These are phyloP conservation scores for Psilocybe cyanescens DNA, from an alignment of 768 basidiomycete genomes.

Conservation along the genomic window DNA sequence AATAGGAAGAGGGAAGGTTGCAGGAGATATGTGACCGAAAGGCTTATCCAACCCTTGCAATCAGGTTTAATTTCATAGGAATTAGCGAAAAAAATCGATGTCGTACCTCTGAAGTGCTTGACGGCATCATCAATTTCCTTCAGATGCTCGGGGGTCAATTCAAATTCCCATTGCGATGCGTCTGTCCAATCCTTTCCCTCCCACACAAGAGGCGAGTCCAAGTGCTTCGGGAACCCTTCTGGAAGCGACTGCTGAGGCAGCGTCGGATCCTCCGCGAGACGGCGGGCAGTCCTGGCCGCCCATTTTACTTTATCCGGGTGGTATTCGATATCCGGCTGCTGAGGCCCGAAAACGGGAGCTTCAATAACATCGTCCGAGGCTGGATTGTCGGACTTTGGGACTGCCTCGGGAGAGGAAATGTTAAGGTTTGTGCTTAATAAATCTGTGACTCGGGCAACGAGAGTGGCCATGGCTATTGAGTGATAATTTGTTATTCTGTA, in stretches of 20 bases:
- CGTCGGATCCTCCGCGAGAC: slow-evolving; percentile 37
- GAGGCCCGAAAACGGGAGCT: slow-evolving; percentile 4
- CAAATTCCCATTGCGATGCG: slow-evolving; percentile 43
- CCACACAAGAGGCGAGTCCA: slow-evolving; percentile 45
- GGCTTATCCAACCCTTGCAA: slow-evolving; percentile 27
- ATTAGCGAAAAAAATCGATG: too few species aligned
- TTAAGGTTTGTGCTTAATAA: slow-evolving; percentile 9
- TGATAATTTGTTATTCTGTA: not conserved
- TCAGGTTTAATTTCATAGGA: too few species aligned
- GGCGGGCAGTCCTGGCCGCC: slow-evolving; percentile 38
- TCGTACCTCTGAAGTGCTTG: slow-evolving; percentile 34
- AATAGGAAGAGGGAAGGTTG: slow-evolving; percentile 48
- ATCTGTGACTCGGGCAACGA: slow-evolving; percentile 15
- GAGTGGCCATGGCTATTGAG: slow-evolving; percentile 7
- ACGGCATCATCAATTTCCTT: slow-evolving; percentile 42
- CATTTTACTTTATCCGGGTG: slow-evolving; percentile 42
- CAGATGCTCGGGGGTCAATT: slow-evolving; percentile 33
- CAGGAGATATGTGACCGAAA: slow-evolving; percentile 31
- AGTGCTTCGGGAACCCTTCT: slow-evolving; percentile 37
- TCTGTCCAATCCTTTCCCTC: slow-evolving; percentile 44
- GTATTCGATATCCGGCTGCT: slow-evolving; percentile 44
- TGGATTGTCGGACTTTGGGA: not conserved
- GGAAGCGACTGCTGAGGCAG: slow-evolving; percentile 34
- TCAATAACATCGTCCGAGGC: not conserved
- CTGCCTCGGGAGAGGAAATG: not conserved